Evolutionary conservation across 805 yeast species (phyloP).

Genomic region (Scheffersomyces amazonensis): DNA sequence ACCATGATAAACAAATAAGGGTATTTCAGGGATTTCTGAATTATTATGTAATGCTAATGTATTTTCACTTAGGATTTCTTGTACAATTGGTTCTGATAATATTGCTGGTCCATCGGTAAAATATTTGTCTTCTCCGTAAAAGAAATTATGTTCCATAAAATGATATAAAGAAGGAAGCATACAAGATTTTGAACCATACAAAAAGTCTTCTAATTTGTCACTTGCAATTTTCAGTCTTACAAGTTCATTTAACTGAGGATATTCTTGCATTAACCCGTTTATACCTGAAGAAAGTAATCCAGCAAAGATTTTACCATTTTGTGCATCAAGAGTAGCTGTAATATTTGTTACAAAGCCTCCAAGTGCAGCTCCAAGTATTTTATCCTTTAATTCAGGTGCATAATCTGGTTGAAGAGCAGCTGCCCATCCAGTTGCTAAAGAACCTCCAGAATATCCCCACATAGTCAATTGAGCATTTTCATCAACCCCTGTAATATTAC

Average conservation of each 20-base stretch:
- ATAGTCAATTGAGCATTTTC: conserved; percentile 17
- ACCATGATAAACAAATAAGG: conserved; percentile 19
- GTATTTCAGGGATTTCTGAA: conserved; percentile 15
- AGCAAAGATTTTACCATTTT: conserved; percentile 24
- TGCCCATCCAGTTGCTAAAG: conserved; percentile 38
- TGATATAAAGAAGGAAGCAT: conserved; percentile 4
- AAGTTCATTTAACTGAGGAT: conserved; percentile 18
- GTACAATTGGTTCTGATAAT: conserved; percentile 10
- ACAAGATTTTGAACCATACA: conserved; percentile 5
- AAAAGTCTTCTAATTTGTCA: neutral
- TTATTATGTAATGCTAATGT: conserved; percentile 16
- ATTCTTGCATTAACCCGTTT: conserved; percentile 28
- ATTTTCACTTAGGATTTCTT: conserved; percentile 15
- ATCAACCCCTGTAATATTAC: conserved; percentile 15
- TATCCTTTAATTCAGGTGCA: conserved; percentile 28
- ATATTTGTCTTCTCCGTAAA: conserved; percentile 10
- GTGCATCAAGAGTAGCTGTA: conserved; percentile 20
- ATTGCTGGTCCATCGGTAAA: conserved; percentile 14
- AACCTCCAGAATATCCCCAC: conserved; percentile 42
- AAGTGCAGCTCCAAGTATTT: conserved; percentile 27
- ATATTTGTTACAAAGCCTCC: conserved; percentile 37
- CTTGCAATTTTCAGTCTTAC: conserved; percentile 1
- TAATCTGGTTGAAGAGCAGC: conserved; percentile 32
- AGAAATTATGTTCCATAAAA: conserved; percentile 7
- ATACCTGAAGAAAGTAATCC: conserved; percentile 29